These are phyloP conservation scores for Cyberlindnera meyerae DNA, from an alignment of 805 yeast species.

Conservation along the genomic window DNA sequence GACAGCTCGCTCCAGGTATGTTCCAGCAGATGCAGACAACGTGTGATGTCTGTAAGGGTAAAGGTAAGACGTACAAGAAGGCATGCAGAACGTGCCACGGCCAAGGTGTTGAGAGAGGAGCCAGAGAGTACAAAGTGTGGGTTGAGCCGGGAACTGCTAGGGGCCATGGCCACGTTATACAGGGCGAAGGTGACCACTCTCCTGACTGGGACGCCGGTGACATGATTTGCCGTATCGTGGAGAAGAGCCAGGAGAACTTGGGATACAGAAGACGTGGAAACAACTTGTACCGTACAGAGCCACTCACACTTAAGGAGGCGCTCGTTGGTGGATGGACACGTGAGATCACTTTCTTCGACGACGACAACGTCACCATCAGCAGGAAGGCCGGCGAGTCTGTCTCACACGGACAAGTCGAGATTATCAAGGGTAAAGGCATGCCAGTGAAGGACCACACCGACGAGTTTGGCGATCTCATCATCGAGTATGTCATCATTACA, in stretches of 20 bases:
- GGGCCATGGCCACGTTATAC: conserved; percentile 49
- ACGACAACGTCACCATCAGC: conserved; percentile 38
- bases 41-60: conserved; percentile 79
- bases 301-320: conserved; percentile 67
- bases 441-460: conserved; percentile 51
- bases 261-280: conserved; percentile 82
- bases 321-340: conserved; percentile 77
- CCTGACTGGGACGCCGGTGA: conserved; percentile 87
- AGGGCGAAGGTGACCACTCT: conserved; percentile 77
- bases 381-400: conserved; percentile 52
- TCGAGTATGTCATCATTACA: conserved; percentile 43
- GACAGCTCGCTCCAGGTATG: conserved; percentile 88
- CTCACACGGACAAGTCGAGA: conserved; percentile 66
- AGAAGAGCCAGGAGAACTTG: conserved; percentile 50
- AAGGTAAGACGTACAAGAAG: conserved; percentile 61
- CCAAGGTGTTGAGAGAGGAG: conserved; percentile 49
- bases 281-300: conserved; percentile 77
- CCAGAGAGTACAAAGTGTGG: conserved; percentile 54
- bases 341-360: conserved; percentile 60
- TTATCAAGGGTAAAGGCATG: conserved; percentile 78
- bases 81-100: conserved; percentile 74
- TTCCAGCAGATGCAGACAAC: conserved; percentile 74
- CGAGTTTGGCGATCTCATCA: conserved; percentile 48
- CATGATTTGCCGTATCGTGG: conserved; percentile 55
- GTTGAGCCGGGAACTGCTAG: conserved; percentile 69